Evolutionary conservation across 2,329 filamentous ascomycete species (phyloP).

Genomic region (Erysiphe pulchra): DNA sequence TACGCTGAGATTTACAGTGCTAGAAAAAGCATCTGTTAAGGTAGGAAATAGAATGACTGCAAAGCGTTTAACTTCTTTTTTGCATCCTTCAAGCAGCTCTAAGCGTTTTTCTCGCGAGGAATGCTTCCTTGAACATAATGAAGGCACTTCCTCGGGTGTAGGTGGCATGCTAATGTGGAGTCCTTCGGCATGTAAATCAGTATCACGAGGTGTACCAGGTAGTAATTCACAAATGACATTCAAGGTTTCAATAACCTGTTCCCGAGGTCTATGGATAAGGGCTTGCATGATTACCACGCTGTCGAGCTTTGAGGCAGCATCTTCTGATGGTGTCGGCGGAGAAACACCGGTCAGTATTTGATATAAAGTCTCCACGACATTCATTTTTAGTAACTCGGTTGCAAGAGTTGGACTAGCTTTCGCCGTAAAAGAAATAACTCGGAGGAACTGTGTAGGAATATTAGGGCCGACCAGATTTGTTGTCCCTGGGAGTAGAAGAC

Average conservation of each 20-base stretch:
- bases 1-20: slow-evolving; percentile 84
- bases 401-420: slow-evolving; percentile 71
- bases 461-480: slow-evolving; percentile 85
- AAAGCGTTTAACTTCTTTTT: slow-evolving; percentile 69
- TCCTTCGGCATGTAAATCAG: slow-evolving; percentile 19
- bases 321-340: slow-evolving; percentile 52
- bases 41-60: slow-evolving; percentile 84
- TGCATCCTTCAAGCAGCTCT: slow-evolving; percentile 60
- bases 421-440: slow-evolving; percentile 72
- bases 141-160: slow-evolving; percentile 19
- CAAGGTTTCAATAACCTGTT: slow-evolving; percentile 89
- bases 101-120: slow-evolving; percentile 55
- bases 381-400: slow-evolving; percentile 79
- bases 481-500: slow-evolving; percentile 73
- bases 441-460: slow-evolving; percentile 89
- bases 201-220: slow-evolving; percentile 39
- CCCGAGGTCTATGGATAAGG: slow-evolving; percentile 77
- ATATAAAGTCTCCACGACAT: slow-evolving; percentile 90
- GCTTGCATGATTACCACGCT: slow-evolving; percentile 98
- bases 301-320: slow-evolving; percentile 67
- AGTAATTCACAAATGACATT: slow-evolving; percentile 93
- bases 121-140: slow-evolving; percentile 22
- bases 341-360: slow-evolving; percentile 94
- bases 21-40: slow-evolving; percentile 87
- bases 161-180: slow-evolving; percentile 16